Base-by-base conservation (phyloP, 805 yeast genomes). In the Myxozyma udenii region DNA sequence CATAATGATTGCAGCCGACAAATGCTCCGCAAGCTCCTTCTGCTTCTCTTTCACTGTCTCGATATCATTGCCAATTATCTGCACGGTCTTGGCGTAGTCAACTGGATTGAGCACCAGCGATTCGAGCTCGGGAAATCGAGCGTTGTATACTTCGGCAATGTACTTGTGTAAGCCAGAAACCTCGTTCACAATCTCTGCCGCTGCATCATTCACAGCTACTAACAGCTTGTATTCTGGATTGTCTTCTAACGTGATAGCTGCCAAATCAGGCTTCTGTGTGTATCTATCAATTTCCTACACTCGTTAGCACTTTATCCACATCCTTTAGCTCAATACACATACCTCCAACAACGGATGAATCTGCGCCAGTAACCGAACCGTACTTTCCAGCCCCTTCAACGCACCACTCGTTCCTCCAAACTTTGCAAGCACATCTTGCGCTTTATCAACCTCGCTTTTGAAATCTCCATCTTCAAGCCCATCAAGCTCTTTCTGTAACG, bases 81-180 rank as follows among this genome's bases (percentile, higher is more conserved):
- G 57, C 2, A 85, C 75, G 1, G 81, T 70, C 24, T 70, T 70
- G 6, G 84, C 78, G 66, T 80, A 89, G 50, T 82, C 83, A 0
- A 78, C 64, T 0, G 91, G 82, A 52, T 78, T 78, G 9, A 80
- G 71, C 1, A 87, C 74, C 35, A 89, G 68, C 0, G 81, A 70
- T 22, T 77, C 84, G 44, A 89, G 69, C 61, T 89, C 96, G 0
- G 86, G 82, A 68, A 87, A 88, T 16, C 83, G 77, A 2, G 76
- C 73, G 7, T 73, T 68, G 62, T 87, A 89, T 23, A 74, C 73
- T 0, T 74, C 63, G 43, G 74, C 77, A 33, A 84, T 68, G 46
- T 77, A 77, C 4, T 73, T 65, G 53, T 78, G 78, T 7, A 84
- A 62, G 2, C 71, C 53, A 0, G 67, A 57, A 3, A 84, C 78